Conservation (phyloP, 2,329 filamentous ascomycete genomes). For the Neophaeococcomyces mojaviensis region DNA sequence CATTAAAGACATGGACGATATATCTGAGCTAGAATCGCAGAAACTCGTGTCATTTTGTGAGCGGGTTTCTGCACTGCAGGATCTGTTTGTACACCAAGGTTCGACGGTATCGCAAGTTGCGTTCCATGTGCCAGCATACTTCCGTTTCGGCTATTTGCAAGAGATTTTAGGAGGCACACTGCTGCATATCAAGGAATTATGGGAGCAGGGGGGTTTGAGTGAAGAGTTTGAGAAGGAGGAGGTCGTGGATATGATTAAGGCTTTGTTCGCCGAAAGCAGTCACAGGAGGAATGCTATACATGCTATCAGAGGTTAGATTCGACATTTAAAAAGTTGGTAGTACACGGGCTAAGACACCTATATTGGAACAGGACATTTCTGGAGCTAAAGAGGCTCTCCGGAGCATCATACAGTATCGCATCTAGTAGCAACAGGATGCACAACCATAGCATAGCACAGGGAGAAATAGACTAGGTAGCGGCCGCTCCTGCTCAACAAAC, state of each 20-base stretch:
- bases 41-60: constrained; percentile 52
- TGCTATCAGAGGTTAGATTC: constrained; percentile 41
- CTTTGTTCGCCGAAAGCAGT: constrained; percentile 57
- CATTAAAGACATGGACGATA: constrained; percentile 56
- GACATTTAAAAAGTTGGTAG: no score
- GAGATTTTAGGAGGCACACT: constrained; percentile 57
- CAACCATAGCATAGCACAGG: no score
- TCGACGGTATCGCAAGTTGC: constrained; percentile 32
- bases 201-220: constrained; percentile 57
- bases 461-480: no score
- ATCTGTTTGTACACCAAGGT: constrained; percentile 46
- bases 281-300: constrained; percentile 50
- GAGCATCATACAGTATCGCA: no score
- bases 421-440: no score
- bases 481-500: no score
- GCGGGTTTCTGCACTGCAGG: constrained; percentile 47
- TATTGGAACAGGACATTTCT: no score
- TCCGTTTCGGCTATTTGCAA: constrained; percentile 57
- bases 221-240: constrained; percentile 56
- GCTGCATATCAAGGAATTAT: constrained; percentile 59
- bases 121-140: constrained; percentile 56
- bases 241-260: constrained; percentile 56
- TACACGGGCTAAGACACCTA: no score
- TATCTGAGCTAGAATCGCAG: constrained; percentile 55
- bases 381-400: no score